These are phyloP conservation scores for Leccinum uliginosum DNA, from an alignment of 768 basidiomycete genomes.

Conservation along the genomic window DNA sequence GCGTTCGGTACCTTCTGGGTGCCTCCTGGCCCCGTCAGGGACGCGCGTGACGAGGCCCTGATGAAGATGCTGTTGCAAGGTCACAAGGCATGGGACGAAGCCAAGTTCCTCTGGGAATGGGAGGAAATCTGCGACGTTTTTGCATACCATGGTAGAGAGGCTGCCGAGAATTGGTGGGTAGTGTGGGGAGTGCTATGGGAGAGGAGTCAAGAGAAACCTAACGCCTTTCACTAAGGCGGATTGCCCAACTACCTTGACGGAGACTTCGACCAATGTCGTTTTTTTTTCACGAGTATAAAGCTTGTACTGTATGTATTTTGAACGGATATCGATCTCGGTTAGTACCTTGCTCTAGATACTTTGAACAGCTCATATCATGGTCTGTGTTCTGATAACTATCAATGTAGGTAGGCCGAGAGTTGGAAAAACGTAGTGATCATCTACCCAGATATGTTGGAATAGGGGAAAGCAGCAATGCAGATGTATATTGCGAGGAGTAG, in stretches of 20 bases:
- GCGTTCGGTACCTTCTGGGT: constrained; percentile 41
- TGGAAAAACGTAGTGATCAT: not conserved
- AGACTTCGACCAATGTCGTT: constrained; percentile 1
- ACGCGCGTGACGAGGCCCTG: constrained; percentile 40
- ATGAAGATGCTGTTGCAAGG: constrained; percentile 21
- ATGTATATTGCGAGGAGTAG: constrained; percentile 13
- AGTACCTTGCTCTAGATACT: not conserved
- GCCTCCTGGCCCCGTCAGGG: constrained; percentile 43
- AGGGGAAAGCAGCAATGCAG: constrained; percentile 12
- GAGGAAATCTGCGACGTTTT: constrained; percentile 52
- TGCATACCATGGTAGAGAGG: constrained; percentile 51
- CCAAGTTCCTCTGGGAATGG: constrained; percentile 46
- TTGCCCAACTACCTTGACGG: too few species aligned
- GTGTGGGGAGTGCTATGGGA: constrained; percentile 51
- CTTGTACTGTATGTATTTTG: too few species aligned
- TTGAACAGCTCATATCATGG: not conserved
- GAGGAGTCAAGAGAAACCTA: constrained; percentile 25
- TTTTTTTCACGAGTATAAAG: not conserved
- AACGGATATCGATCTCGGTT: not conserved
- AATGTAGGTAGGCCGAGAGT: not conserved
- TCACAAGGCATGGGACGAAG: constrained; percentile 46
- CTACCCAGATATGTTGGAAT: not conserved
- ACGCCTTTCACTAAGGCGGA: constrained; percentile 4
- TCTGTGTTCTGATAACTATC: constrained; percentile 1
- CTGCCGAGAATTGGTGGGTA: constrained; percentile 65